Percentiles rank a stretch among this genome's conserved stretches.
phyloP scores from a whole-genome alignment of 257 asterid species.

The Penstemon barbatus region DNA sequence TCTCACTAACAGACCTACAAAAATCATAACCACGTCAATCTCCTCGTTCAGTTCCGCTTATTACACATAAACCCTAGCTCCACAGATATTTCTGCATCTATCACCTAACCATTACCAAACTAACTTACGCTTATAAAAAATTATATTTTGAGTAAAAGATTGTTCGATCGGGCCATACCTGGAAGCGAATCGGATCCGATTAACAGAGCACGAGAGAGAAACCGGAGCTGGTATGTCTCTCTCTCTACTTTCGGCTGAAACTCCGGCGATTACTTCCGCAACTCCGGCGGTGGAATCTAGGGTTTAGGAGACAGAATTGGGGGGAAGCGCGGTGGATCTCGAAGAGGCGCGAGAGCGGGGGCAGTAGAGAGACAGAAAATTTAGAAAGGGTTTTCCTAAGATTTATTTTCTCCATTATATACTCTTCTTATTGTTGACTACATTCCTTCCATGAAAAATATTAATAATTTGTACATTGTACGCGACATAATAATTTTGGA shows the following conservation, averaged over 20 bases:
- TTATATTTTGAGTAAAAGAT: too few relatives aligned
- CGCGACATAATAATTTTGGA: too few relatives aligned
- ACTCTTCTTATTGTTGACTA: too few relatives aligned
- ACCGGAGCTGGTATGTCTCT: conserved; percentile 35
- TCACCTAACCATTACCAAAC: too few relatives aligned
- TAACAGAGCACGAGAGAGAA: conserved; percentile 39
- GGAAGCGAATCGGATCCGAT: conserved; percentile 43
- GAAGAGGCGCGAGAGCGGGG: background rate
- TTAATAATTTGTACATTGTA: too few relatives aligned
- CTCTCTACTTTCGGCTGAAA: conserved; percentile 25
- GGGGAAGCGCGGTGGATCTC: conserved; percentile 34
- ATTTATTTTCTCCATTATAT: background rate
- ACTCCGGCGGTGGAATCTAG: conserved; percentile 40
- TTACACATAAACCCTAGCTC: conserved; percentile 1
- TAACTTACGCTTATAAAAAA: too few relatives aligned
- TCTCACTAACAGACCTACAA: conserved; percentile 33
- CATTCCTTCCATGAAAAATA: too few relatives aligned
- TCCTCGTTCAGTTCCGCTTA: too few relatives aligned
- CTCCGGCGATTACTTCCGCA: background rate
- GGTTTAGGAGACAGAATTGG: conserved; percentile 45
- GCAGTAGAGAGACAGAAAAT: conserved; percentile 16
- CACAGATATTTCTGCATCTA: too few relatives aligned
- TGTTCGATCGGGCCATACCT: conserved; percentile 49
- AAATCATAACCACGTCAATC: conserved; percentile 8
- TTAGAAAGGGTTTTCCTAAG: conserved; percentile 27